Evolutionary conservation across 2,329 filamentous ascomycete genomes (phyloP).

Genomic region (Fusarium redolens): DNA sequence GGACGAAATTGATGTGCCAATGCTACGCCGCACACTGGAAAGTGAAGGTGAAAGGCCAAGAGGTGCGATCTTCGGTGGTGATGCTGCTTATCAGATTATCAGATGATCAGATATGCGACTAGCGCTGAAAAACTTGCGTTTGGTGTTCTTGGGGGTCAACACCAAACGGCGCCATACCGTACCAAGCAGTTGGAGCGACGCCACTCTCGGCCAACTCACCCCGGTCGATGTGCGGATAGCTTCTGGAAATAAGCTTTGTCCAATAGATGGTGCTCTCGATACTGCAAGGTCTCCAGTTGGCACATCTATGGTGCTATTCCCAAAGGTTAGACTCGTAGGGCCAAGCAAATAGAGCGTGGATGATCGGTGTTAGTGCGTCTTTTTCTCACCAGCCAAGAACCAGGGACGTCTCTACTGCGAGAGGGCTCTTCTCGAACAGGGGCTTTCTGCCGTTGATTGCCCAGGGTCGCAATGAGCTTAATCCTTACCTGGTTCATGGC

Average conservation of each 20-base stretch:
- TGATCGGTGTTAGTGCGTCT: conserved; percentile 10
- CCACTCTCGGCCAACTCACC: conserved; percentile 14
- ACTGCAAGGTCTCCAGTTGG: background rate
- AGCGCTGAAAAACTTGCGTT: conserved; percentile 8
- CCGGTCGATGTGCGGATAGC: background rate
- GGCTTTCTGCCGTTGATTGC: background rate
- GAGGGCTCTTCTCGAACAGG: background rate
- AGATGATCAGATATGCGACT: conserved; percentile 21
- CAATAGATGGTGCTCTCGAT: background rate
- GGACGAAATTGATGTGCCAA: background rate
- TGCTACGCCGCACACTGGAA: conserved; percentile 3
- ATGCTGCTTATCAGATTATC: conserved; percentile 27
- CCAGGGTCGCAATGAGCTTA: conserved; percentile 8
- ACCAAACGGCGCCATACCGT: background rate
- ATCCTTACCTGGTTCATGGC: conserved; percentile 3
- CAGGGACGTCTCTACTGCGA: background rate
- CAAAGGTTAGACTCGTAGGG: background rate
- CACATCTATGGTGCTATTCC: conserved; percentile 5
- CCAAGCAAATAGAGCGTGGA: background rate
- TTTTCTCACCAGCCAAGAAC: background rate
- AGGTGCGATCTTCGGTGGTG: conserved; percentile 1
- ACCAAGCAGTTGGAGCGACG: conserved; percentile 3
- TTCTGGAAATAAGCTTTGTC: conserved; percentile 13
- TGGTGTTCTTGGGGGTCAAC: background rate
- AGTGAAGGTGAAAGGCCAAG: background rate